Evolutionary conservation across 257 asterid species (phyloP).

Genomic region (Capsicum baccatum): DNA sequence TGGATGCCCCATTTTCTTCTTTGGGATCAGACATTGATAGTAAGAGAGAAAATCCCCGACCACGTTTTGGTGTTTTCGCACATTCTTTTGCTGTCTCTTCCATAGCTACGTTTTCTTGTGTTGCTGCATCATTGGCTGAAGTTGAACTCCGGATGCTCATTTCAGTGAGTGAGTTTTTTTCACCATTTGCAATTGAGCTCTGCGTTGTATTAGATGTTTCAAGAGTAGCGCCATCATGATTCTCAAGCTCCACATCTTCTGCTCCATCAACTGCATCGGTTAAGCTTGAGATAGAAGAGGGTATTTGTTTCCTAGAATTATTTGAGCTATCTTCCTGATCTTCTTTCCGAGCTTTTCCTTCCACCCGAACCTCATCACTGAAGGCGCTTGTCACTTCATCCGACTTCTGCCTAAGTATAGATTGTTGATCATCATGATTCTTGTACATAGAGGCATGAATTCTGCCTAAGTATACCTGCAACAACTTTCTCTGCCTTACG

Average conservation of each 20-base stretch:
- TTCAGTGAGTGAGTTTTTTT: not conserved
- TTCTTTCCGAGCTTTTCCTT: slow-evolving; percentile 18
- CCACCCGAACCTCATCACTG: not conserved
- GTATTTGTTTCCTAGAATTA: not conserved
- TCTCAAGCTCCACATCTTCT: not conserved
- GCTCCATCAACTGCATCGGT: not conserved
- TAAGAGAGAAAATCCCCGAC: slow-evolving; percentile 25
- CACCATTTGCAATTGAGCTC: not conserved
- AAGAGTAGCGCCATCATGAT: not conserved
- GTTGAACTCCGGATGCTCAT: slow-evolving; percentile 11
- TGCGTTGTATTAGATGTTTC: not conserved
- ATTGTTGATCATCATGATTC: not conserved
- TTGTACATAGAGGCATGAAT: not conserved
- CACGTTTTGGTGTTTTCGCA: slow-evolving; percentile 16
- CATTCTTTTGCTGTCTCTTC: slow-evolving; percentile 23
- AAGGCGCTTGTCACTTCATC: not conserved
- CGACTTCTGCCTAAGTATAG: not conserved
- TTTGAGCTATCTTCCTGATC: slow-evolving; percentile 1
- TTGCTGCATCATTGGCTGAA: not conserved
- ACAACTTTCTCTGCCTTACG: slow-evolving; percentile 20
- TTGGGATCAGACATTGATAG: slow-evolving; percentile 13
- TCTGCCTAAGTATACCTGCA: slow-evolving; percentile 16
- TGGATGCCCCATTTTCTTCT: slow-evolving; percentile 33
- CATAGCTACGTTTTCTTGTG: not conserved
- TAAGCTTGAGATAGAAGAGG: not conserved